Conservation (phyloP, 306 rosid genomes). For the Corylus avellana region DNA sequence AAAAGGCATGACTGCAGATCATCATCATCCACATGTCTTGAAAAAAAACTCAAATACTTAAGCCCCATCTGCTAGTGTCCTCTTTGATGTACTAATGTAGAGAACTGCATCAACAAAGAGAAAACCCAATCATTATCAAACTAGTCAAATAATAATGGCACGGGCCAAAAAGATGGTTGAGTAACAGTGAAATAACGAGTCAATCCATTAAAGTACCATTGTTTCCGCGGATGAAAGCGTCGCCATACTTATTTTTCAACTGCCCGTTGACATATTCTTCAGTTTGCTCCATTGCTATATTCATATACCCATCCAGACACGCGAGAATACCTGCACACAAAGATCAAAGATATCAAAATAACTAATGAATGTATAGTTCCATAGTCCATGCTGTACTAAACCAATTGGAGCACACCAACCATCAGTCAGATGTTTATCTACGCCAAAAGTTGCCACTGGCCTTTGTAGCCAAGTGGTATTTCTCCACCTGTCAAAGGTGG, state of each 20-base stretch:
- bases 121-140: conserved; percentile 18
- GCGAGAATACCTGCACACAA: conserved; percentile 79
- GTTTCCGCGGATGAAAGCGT: conserved; percentile 93
- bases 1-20: neutral
- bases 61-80: conserved; percentile 87
- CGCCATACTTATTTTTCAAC: conserved; percentile 92
- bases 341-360: conserved; percentile 19
- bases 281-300: conserved; percentile 98
- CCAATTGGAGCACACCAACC: neutral
- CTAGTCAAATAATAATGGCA: neutral
- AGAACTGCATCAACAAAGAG: conserved; percentile 60
- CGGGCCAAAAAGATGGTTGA: neutral
- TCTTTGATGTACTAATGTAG: conserved; percentile 89
- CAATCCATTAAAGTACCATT: conserved; percentile 50
- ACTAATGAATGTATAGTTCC: neutral
- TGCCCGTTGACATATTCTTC: conserved; percentile 96
- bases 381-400: neutral
- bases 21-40: conserved; percentile 10
- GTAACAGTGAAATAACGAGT: neutral
- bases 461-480: neutral
- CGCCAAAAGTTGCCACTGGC: neutral
- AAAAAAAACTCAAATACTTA: conserved; percentile 17
- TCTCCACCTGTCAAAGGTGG: neutral
- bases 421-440: neutral
- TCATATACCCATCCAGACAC: conserved; percentile 97